phyloP scores from a whole-genome alignment of 768 basidiomycete species.

The Agrocybe praecox region DNA sequence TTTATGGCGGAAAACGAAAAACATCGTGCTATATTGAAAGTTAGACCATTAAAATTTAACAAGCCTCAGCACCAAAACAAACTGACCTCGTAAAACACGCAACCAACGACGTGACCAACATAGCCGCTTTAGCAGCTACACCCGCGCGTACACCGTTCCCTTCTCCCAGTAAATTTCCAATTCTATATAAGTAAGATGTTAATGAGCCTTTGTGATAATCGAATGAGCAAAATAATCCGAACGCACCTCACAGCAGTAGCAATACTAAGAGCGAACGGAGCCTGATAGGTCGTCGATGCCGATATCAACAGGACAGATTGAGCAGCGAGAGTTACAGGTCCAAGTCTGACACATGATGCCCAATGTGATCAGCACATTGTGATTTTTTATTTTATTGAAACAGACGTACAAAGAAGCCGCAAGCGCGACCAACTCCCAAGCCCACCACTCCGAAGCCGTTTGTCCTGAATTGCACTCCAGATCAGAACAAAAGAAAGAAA shows the following conservation, averaged over 20 bases:
- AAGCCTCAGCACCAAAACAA: not conserved
- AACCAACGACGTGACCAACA: conserved; percentile 66
- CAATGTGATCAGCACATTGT: too few relatives aligned
- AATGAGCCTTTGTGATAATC: too few relatives aligned
- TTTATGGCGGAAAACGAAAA: conserved; percentile 61
- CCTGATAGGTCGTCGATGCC: conserved; percentile 76
- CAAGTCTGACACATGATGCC: conserved; percentile 42
- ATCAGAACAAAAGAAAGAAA: too few relatives aligned
- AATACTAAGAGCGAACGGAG: conserved; percentile 80
- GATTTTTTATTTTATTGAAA: too few relatives aligned
- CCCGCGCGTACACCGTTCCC: conserved; percentile 72
- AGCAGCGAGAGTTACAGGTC: conserved; percentile 80
- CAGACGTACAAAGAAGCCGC: conserved; percentile 49
- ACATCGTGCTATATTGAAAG: conserved; percentile 54
- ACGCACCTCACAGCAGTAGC: conserved; percentile 82
- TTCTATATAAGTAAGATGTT: too few relatives aligned
- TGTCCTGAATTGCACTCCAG: conserved; percentile 55
- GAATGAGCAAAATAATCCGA: not conserved
- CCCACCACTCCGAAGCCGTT: conserved; percentile 94
- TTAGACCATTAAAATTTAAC: not conserved
- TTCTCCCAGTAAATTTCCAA: conserved; percentile 89
- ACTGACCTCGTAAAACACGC: conserved; percentile 63
- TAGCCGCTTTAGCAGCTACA: conserved; percentile 62
- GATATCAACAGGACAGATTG: conserved; percentile 86
- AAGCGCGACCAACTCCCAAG: conserved; percentile 86